Evolutionary conservation across 176 grass and related monocot genomes (phyloP), one percentile per base, ranked within the genome.

Genomic region (Phoenix dactylifera): DNA sequence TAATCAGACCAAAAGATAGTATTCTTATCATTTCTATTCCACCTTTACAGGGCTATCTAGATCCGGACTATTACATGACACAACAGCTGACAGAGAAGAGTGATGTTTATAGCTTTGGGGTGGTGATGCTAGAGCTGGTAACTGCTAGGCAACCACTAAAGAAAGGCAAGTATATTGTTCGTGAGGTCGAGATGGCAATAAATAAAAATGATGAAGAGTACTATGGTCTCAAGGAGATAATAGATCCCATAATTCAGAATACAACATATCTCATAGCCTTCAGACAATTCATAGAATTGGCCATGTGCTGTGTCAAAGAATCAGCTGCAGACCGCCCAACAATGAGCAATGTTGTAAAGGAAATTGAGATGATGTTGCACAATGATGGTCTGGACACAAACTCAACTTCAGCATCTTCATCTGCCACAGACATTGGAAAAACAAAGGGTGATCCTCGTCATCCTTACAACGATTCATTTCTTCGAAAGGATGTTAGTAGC

Each of bases 41-140:
- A 9, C 6, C 35, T 3, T 12, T 78, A 55, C 62, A 91, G 93
- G 93, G 93, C 7, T 97, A 97, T 74, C 77, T 97, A 5, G 84
- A 90, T 61, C 92, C 87, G 0, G 93, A 97, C 53, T 89, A 89
- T 80, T 95, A 82, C 63, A 82, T 81, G 80, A 89, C 86, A 0
- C 86, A 95, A 22, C 86, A 87, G 49, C 61, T 95, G 19, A 89
- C 86, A 14, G 83, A 77, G 15, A 95, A 95, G 70, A 95, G 90
- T 49, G 86, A 95, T 49, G 90, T 90, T 5, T 95, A 95, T 17
- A 95, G 86, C 68, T 95, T 87, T 7, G 87, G 93, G 0, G 81
- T 97, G 25, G 75, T 97, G 49, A 68, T 97, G 7, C 58, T 97
- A 16, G 87, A 97, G 68, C 59, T 89, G 26, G 57, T 95, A 65